Conservation (phyloP, 2,329 filamentous ascomycete species). For the Fusarium ramigenum region DNA sequence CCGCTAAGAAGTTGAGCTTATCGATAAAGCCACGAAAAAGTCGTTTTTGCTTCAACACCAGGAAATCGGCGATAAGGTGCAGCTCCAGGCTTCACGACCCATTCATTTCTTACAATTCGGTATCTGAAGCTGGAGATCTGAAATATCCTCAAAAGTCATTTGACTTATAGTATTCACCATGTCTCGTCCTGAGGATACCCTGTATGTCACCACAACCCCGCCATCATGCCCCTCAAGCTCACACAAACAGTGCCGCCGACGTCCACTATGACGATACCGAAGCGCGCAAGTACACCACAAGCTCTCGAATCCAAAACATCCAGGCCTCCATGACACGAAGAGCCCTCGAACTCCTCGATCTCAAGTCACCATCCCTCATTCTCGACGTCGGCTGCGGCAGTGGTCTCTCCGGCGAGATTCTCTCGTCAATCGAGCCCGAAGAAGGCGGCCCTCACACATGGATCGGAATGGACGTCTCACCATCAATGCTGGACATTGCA, state of each 20-base stretch:
- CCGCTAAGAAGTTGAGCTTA: constrained; percentile 17
- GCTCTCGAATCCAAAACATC: constrained; percentile 93
- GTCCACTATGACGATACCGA: constrained; percentile 97
- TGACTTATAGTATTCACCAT: constrained; percentile 61
- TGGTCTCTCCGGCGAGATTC: constrained; percentile 92
- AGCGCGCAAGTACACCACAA: constrained; percentile 97
- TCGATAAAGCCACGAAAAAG: constrained; percentile 45
- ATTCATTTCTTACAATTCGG: neutral
- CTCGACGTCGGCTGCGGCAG: constrained; percentile 98
- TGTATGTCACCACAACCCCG: constrained; percentile 64
- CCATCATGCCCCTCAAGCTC: constrained; percentile 40
- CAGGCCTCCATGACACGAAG: constrained; percentile 95
- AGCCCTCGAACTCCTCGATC: constrained; percentile 88
- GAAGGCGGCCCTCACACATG: constrained; percentile 90
- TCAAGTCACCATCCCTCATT: constrained; percentile 82
- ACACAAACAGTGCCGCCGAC: constrained; percentile 78
- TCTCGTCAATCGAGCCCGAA: constrained; percentile 74
- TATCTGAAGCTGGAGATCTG: fast-evolving
- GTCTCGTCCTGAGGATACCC: constrained; percentile 95
- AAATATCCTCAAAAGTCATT: no score
- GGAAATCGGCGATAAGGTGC: constrained; percentile 19
- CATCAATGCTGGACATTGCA: constrained; percentile 96
- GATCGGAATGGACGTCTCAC: constrained; percentile 96
- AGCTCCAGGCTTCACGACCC: neutral
- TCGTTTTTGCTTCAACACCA: constrained; percentile 30